Percentiles rank a stretch among this genome's conserved stretches.
Evolutionary conservation across 805 yeast species (phyloP).

Genomic region (Ogataea angusta): DNA sequence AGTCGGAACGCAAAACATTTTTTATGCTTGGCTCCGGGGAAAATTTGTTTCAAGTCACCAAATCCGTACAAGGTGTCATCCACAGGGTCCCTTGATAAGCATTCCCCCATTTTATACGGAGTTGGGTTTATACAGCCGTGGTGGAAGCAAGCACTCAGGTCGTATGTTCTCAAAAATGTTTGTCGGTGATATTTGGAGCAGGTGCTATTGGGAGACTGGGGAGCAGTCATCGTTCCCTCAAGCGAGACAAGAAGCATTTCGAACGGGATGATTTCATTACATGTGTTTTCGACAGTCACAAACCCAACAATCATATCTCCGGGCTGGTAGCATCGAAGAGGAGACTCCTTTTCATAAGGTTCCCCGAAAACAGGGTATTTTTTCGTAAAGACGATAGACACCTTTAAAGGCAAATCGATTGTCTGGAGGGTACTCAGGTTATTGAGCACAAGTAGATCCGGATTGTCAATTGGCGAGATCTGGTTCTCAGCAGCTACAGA

Average conservation of each 20-base stretch:
- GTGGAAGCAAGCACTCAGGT: slow-evolving; percentile 51
- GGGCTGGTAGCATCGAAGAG: slow-evolving; percentile 54
- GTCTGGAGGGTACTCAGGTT: slow-evolving; percentile 25
- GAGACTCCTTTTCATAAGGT: slow-evolving; percentile 27
- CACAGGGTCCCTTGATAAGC: slow-evolving; percentile 14
- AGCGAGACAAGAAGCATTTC: slow-evolving; percentile 60
- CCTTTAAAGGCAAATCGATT: slow-evolving; percentile 24
- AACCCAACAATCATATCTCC: slow-evolving; percentile 69
- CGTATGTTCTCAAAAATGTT: slow-evolving; percentile 47
- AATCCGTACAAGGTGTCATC: slow-evolving; percentile 38
- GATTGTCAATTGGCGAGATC: slow-evolving; percentile 22
- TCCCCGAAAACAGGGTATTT: slow-evolving; percentile 33
- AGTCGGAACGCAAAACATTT: slow-evolving; percentile 56
- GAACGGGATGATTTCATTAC: slow-evolving; percentile 45
- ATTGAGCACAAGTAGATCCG: slow-evolving; percentile 26
- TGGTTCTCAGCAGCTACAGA: background rate
- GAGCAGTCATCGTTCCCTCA: slow-evolving; percentile 44
- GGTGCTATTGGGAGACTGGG: slow-evolving; percentile 1
- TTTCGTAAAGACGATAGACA: slow-evolving; percentile 38
- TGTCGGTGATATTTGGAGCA: slow-evolving; percentile 16
- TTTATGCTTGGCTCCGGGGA: slow-evolving; percentile 48
- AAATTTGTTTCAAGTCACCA: slow-evolving; percentile 41
- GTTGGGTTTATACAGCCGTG: slow-evolving; percentile 29
- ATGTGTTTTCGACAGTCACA: slow-evolving; percentile 40
- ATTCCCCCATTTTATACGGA: background rate